Percentiles rank a stretch among this genome's conserved stretches.
These are phyloP conservation scores for Aureobasidium namibiae DNA, from an alignment of 2,329 filamentous ascomycete genomes.

Conservation along the genomic window DNA sequence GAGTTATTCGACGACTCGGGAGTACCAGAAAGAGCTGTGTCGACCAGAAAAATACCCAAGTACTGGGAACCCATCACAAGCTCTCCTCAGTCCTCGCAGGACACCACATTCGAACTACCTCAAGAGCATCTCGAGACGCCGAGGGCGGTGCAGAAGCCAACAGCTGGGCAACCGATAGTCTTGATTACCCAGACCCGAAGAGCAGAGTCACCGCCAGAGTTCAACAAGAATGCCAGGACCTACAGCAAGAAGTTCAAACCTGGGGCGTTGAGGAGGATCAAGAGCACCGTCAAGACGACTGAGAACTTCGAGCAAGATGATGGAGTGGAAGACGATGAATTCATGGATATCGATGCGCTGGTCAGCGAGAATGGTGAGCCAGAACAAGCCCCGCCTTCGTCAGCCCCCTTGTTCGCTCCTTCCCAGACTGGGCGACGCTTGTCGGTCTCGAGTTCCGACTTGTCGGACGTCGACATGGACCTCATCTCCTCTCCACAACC, in stretches of 20 bases:
- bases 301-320: neutral
- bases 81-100: neutral
- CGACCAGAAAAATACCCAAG: neutral
- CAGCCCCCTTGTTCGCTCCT: constrained; percentile 19
- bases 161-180: neutral
- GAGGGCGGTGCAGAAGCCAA: neutral
- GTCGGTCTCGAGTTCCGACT: constrained; percentile 7
- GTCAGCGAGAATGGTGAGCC: neutral
- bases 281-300: neutral
- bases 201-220: neutral
- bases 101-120: neutral
- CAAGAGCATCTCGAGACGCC: neutral
- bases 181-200: constrained; percentile 4
- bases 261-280: neutral
- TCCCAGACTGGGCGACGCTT: constrained; percentile 13
- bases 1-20: neutral
- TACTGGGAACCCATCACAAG: neutral
- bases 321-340: neutral
- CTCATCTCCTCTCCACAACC: constrained; percentile 3
- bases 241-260: constrained; percentile 2
- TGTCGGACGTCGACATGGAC: constrained; percentile 7
- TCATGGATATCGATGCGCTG: constrained; percentile 2
- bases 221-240: neutral
- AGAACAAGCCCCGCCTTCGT: constrained; percentile 15
- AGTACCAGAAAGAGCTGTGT: neutral